A percentile compares a stretch with the other conserved stretches of the same genome.
phyloP scores from a whole-genome alignment of 108 stramenopile species.

The Skeletonema costatum region DNA sequence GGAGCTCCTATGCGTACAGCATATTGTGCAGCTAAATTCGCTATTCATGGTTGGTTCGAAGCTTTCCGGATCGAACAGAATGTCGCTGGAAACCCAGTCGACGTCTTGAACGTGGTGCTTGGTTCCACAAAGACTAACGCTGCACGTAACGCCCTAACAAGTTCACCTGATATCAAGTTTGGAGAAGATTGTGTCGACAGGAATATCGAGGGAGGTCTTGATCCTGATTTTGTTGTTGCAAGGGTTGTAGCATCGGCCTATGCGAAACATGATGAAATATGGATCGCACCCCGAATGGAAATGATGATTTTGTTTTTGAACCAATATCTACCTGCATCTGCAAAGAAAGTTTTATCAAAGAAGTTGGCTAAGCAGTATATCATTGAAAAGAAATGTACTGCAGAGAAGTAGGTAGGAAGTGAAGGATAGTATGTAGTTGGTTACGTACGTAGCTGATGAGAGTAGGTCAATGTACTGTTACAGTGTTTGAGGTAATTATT shows the following conservation, averaged over 20 bases:
- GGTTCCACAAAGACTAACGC: conserved; percentile 5
- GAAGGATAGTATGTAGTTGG: too few relatives aligned
- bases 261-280: conserved; percentile 9
- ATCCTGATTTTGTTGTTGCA: conserved; percentile 1
- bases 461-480: too few relatives aligned
- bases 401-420: not conserved
- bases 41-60: conserved; percentile 13
- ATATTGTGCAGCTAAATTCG: conserved; percentile 10
- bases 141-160: conserved; percentile 1
- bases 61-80: conserved; percentile 12
- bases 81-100: not conserved
- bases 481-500: too few relatives aligned
- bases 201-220: conserved; percentile 9
- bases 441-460: too few relatives aligned
- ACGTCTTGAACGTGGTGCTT: conserved; percentile 6
- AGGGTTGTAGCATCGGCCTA: conserved; percentile 3
- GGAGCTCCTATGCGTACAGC: conserved; percentile 8
- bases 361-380: not conserved
- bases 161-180: not conserved
- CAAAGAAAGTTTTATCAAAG: conserved; percentile 2
- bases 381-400: not conserved
- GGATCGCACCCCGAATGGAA: conserved; percentile 6
- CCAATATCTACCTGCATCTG: conserved; percentile 1
- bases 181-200: not conserved
- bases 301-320: not conserved